These are phyloP conservation scores for Neofusicoccum cordaticola DNA, from an alignment of 2,329 filamentous ascomycete genomes.

Conservation along the genomic window DNA sequence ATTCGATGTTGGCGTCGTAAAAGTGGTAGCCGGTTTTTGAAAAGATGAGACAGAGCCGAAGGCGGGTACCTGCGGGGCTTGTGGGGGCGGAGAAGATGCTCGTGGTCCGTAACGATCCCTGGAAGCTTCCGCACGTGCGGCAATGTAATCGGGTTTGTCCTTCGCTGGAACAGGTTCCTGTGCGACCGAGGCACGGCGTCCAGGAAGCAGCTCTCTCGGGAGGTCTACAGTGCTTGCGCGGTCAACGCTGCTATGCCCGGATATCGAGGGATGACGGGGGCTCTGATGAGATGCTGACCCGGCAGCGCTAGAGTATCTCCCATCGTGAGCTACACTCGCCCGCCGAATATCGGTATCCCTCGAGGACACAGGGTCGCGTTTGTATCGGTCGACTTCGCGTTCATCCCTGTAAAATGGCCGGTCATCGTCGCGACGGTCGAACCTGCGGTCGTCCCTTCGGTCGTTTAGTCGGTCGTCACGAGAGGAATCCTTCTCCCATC, in stretches of 20 bases:
- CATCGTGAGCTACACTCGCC: constrained; percentile 16
- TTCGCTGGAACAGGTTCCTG: constrained; percentile 33
- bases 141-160: constrained; percentile 43
- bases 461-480: constrained; percentile 40
- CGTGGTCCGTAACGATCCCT: constrained; percentile 47
- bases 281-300: constrained; percentile 10
- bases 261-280: constrained; percentile 12
- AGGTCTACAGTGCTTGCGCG: constrained; percentile 6
- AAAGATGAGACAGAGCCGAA: constrained; percentile 44
- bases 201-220: constrained; percentile 14
- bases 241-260: constrained; percentile 5
- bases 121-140: constrained; percentile 46
- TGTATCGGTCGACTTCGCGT: constrained; percentile 40
- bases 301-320: neutral
- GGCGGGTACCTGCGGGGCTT: constrained; percentile 54
- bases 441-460: constrained; percentile 41
- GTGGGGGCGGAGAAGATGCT: constrained; percentile 51
- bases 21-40: constrained; percentile 13
- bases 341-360: constrained; percentile 20
- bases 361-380: constrained; percentile 26
- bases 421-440: constrained; percentile 44
- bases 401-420: constrained; percentile 36
- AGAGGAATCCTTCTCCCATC: constrained; percentile 48
- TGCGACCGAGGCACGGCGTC: constrained; percentile 36
- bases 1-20: constrained; percentile 27